Evolutionary conservation across 2,329 filamentous ascomycete species (phyloP).

Genomic region (Microcyclospora tardicrescens): DNA sequence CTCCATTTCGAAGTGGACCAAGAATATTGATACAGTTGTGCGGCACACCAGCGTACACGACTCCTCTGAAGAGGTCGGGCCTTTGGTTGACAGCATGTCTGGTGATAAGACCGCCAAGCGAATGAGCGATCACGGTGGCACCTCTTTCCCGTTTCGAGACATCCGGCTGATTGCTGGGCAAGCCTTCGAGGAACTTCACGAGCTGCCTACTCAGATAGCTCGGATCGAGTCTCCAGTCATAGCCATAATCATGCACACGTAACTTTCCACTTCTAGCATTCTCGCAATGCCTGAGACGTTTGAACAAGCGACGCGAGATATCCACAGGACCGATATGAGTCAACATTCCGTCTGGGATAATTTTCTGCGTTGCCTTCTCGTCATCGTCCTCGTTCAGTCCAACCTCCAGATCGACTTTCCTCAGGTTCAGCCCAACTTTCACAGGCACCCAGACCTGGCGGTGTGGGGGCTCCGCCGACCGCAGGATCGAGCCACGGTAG

Average conservation of each 20-base stretch:
- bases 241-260: constrained; percentile 79
- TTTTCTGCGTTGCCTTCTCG: constrained; percentile 66
- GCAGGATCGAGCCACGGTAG: constrained; percentile 78
- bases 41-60: constrained; percentile 74
- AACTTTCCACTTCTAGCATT: constrained; percentile 60
- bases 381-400: constrained; percentile 69
- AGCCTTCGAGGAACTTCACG: constrained; percentile 55
- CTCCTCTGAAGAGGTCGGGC: constrained; percentile 74
- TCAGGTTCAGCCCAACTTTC: constrained; percentile 81
- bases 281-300: constrained; percentile 58
- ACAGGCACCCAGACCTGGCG: constrained; percentile 90
- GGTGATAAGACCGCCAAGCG: constrained; percentile 74
- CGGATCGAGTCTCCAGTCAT: constrained; percentile 86
- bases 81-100: constrained; percentile 75
- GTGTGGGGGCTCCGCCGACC: constrained; percentile 67
- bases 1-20: constrained; percentile 80
- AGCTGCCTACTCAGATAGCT: constrained; percentile 59
- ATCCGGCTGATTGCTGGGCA: constrained; percentile 59
- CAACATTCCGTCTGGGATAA: constrained; percentile 79
- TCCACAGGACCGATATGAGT: constrained; percentile 85
- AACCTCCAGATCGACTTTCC: constrained; percentile 83
- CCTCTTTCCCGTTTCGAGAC: constrained; percentile 46
- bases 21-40: constrained; percentile 84
- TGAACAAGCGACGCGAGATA: constrained; percentile 71
- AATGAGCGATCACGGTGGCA: constrained; percentile 74